A percentile compares a stretch with the other conserved stretches of the same genome.
Evolutionary conservation across 257 asterid species (phyloP).

Genomic region (Forsythia suspensa): DNA sequence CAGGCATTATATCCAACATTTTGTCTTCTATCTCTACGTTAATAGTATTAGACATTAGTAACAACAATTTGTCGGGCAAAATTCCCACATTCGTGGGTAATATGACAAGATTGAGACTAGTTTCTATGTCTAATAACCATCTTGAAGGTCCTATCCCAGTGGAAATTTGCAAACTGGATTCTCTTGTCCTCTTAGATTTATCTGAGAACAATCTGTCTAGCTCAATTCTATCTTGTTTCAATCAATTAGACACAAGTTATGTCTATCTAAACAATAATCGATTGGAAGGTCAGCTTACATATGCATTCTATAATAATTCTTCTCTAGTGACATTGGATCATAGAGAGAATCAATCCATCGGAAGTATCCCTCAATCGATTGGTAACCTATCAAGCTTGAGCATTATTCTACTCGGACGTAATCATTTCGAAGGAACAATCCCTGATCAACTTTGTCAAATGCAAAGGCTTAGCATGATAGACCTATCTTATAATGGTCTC

Average conservation of each 20-base stretch:
- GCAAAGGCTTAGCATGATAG: too few relatives aligned
- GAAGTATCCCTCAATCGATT: too few relatives aligned
- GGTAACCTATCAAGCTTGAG: too few relatives aligned
- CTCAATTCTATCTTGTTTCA: neutral
- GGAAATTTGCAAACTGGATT: too few relatives aligned
- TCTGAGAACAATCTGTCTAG: too few relatives aligned
- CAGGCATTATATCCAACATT: too few relatives aligned
- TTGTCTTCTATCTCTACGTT: too few relatives aligned
- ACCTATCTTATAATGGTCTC: too few relatives aligned
- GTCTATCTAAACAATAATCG: neutral
- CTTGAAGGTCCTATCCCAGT: neutral
- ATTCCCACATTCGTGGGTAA: neutral
- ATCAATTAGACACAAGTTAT: neutral
- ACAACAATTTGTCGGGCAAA: too few relatives aligned
- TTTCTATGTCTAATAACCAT: neutral
- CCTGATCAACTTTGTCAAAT: neutral
- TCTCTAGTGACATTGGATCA: conserved; percentile 1
- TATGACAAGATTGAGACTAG: neutral
- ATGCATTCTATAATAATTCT: neutral
- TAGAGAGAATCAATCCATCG: too few relatives aligned
- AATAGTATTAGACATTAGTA: too few relatives aligned
- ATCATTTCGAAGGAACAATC: conserved; percentile 2
- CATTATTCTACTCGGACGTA: neutral
- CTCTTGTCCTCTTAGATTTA: too few relatives aligned
- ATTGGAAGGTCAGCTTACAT: neutral